Conservation (phyloP, 2,329 filamentous ascomycete species). For the Didymella keratinophila region DNA sequence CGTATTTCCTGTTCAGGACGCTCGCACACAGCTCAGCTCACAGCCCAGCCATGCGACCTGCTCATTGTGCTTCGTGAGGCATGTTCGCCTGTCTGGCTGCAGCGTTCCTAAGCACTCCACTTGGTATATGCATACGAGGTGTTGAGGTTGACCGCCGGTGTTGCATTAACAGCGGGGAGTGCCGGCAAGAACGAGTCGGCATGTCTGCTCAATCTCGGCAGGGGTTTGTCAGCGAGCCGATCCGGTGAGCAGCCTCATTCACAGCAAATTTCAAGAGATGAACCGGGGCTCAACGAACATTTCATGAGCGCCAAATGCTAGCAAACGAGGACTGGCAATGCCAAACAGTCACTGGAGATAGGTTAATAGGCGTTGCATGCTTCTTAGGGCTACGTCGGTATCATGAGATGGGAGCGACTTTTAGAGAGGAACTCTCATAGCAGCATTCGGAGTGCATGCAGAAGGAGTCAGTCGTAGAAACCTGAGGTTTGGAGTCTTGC, state of each 20-base stretch:
- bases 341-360: too few species aligned
- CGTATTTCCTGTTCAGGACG: too few species aligned
- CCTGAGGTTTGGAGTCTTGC: not conserved
- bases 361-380: not conserved
- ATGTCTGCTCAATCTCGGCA: not conserved
- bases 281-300: not conserved
- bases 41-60: not conserved
- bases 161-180: conserved; percentile 2
- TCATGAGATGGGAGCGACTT: not conserved
- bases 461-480: conserved; percentile 3
- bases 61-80: not conserved
- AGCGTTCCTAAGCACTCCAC: conserved; percentile 10
- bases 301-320: not conserved
- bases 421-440: not conserved
- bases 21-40: not conserved
- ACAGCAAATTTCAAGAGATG: not conserved
- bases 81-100: not conserved
- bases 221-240: conserved; percentile 1
- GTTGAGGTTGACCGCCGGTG: not conserved
- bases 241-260: not conserved
- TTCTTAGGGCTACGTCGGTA: not conserved
- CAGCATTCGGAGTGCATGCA: not conserved
- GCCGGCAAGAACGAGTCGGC: conserved; percentile 6
- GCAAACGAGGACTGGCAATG: too few species aligned
- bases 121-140: not conserved